Percentiles rank a stretch among this genome's conserved stretches.
phyloP scores from a whole-genome alignment of 1,284 basidiomycete genomes.

The Ceratobasidium sp. region DNA sequence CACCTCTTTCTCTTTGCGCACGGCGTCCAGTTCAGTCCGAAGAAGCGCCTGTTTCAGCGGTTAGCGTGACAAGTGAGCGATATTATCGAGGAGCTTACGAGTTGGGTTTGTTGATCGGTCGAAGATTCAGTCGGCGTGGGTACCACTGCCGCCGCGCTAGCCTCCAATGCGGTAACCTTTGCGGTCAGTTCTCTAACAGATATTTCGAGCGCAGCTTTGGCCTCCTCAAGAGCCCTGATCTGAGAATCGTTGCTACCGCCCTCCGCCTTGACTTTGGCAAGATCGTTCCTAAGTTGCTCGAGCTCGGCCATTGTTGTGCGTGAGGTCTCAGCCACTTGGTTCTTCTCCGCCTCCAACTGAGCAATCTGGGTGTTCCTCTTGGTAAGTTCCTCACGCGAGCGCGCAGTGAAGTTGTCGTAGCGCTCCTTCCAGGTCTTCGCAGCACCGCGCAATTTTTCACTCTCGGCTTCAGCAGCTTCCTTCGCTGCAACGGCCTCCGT shows the following conservation, averaged over 20 bases:
- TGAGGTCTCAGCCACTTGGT: slow-evolving; percentile 28
- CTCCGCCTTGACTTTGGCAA: slow-evolving; percentile 61
- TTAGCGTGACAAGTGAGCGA: no score
- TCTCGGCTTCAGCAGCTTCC: slow-evolving; percentile 25
- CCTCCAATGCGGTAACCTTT: slow-evolving; percentile 51
- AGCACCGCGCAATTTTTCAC: slow-evolving; percentile 25
- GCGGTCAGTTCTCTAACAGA: slow-evolving; percentile 56
- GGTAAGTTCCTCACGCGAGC: slow-evolving; percentile 26
- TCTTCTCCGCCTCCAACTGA: slow-evolving; percentile 51
- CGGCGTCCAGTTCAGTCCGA: slow-evolving; percentile 44
- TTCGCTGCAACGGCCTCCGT: slow-evolving; percentile 26
- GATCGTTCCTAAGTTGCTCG: slow-evolving; percentile 80
- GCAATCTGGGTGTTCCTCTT: slow-evolving; percentile 40
- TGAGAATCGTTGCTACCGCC: slow-evolving; percentile 43
- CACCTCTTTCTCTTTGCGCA: slow-evolving; percentile 25
- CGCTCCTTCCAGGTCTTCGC: slow-evolving; percentile 36
- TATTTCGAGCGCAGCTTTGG: slow-evolving; percentile 46
- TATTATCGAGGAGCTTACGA: slow-evolving; percentile 50
- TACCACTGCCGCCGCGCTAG: neutral
- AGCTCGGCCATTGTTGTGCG: slow-evolving; percentile 62
- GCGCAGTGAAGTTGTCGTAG: slow-evolving; percentile 23
- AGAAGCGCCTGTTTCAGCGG: slow-evolving; percentile 55
- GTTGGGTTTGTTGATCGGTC: slow-evolving; percentile 57
- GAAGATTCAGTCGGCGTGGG: slow-evolving; percentile 52
- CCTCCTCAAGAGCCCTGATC: slow-evolving; percentile 50